Conservation (phyloP, 1,284 basidiomycete species). For the Melampsora abietis-canadensis region DNA sequence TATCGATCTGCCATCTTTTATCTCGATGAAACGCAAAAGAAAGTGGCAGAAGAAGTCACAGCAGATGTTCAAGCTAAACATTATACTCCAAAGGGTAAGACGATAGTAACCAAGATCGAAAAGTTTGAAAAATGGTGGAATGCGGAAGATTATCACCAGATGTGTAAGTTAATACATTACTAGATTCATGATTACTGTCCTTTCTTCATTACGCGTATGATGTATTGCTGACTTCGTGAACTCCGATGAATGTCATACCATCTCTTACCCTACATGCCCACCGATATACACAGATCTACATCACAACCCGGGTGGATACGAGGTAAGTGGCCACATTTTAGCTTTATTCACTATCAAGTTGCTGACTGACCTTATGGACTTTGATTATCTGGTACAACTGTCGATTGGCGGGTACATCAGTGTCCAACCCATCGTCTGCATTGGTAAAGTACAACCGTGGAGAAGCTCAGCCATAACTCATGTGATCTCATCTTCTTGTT, state of each 20-base stretch:
- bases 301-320: constrained; percentile 37
- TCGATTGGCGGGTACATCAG: constrained; percentile 59
- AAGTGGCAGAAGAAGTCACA: constrained; percentile 73
- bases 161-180: constrained; percentile 17
- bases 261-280: neutral
- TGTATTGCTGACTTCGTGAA: neutral
- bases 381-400: constrained; percentile 64
- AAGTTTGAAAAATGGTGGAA: constrained; percentile 70
- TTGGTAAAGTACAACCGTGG: constrained; percentile 55
- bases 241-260: neutral
- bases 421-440: constrained; percentile 61
- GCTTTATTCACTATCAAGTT: neutral
- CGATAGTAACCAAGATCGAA: constrained; percentile 73
- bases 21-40: constrained; percentile 69
- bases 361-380: neutral
- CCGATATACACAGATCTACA: constrained; percentile 22
- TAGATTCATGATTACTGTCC: neutral
- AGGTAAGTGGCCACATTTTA: constrained; percentile 15
- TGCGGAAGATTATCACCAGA: constrained; percentile 71
- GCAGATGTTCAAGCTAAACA: constrained; percentile 80
- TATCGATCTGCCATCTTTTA: constrained; percentile 93
- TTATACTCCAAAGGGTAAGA: constrained; percentile 63
- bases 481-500: too few species aligned
- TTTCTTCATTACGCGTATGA: neutral
- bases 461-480: too few species aligned